A percentile compares a stretch with the other conserved stretches of the same genome.
These are phyloP conservation scores for Rubia peregrina DNA, from an alignment of 305 asterid species.

Conservation along the genomic window DNA sequence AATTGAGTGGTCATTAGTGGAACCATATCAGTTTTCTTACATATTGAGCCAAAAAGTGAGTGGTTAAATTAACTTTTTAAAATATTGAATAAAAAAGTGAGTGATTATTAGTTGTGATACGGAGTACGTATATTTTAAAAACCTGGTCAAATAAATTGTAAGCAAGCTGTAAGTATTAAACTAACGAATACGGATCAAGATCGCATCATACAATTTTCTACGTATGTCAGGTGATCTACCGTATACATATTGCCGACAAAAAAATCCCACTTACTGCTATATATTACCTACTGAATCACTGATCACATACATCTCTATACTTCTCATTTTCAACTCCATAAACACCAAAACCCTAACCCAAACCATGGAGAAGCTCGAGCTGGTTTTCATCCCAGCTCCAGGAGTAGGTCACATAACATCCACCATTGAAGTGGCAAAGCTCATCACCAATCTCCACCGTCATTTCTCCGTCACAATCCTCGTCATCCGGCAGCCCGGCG, in stretches of 20 bases:
- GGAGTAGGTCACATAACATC: neutral
- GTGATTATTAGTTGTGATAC: too few species aligned
- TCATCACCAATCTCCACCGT: neutral
- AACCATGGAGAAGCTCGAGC: neutral
- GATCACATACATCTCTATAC: too few species aligned
- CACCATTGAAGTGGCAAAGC: neutral
- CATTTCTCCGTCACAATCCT: neutral
- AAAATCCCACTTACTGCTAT: neutral
- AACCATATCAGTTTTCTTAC: too few species aligned
- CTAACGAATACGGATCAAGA: neutral
- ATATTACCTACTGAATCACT: too few species aligned
- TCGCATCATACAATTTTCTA: neutral
- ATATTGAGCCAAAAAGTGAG: too few species aligned
- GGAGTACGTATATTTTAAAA: too few species aligned
- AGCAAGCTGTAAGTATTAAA: too few species aligned
- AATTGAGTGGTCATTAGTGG: too few species aligned
- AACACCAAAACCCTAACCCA: neutral
- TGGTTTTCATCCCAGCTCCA: neutral
- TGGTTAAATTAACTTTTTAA: too few species aligned
- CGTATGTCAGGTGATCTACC: neutral
- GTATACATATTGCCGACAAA: neutral
- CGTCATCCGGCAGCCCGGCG: slow-evolving; percentile 3
- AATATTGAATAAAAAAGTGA: too few species aligned
- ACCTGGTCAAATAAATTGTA: too few species aligned
- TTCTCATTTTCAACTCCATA: neutral